Conservation (phyloP, 2,329 filamentous ascomycete genomes). For the Stemphylium beticola region DNA sequence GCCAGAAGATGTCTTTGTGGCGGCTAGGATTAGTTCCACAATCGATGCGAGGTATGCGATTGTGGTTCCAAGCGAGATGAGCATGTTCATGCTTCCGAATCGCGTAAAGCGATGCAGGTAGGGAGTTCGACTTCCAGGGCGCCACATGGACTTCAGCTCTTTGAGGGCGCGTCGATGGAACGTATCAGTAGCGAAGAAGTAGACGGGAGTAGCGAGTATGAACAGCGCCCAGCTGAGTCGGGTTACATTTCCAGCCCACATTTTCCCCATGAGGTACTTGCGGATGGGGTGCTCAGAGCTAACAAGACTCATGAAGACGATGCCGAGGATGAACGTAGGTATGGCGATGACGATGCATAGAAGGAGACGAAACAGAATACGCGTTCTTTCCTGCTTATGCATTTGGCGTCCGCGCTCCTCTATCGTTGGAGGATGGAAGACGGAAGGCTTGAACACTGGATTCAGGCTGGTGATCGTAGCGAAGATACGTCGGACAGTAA, state of each 20-base stretch:
- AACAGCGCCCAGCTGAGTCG: constrained; percentile 81
- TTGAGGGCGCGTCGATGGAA: constrained; percentile 83
- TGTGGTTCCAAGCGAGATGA: constrained; percentile 86
- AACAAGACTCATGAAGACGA: constrained; percentile 88
- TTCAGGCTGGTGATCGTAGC: constrained; percentile 70
- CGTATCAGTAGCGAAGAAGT: constrained; percentile 83
- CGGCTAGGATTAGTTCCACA: constrained; percentile 71
- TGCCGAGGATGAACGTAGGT: constrained; percentile 84
- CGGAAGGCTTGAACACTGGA: constrained; percentile 67
- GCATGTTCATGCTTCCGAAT: constrained; percentile 97
- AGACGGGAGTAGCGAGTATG: constrained; percentile 82
- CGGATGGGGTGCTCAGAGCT: constrained; percentile 63
- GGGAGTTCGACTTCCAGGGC: constrained; percentile 73
- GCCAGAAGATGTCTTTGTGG: constrained; percentile 47
- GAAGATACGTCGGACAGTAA: constrained; percentile 80
- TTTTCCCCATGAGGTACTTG: constrained; percentile 71
- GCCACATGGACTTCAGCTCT: constrained; percentile 80
- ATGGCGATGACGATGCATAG: constrained; percentile 74
- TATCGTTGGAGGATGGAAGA: constrained; percentile 81
- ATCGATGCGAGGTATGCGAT: constrained; percentile 88
- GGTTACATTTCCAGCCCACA: constrained; percentile 72
- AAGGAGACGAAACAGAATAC: constrained; percentile 72
- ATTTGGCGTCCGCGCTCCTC: constrained; percentile 81
- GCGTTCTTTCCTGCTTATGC: constrained; percentile 70
- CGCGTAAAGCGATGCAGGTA: constrained; percentile 79